phyloP scores from a whole-genome alignment of 495 filamentous ascomycete genomes.

The Daldinia concentrica region DNA sequence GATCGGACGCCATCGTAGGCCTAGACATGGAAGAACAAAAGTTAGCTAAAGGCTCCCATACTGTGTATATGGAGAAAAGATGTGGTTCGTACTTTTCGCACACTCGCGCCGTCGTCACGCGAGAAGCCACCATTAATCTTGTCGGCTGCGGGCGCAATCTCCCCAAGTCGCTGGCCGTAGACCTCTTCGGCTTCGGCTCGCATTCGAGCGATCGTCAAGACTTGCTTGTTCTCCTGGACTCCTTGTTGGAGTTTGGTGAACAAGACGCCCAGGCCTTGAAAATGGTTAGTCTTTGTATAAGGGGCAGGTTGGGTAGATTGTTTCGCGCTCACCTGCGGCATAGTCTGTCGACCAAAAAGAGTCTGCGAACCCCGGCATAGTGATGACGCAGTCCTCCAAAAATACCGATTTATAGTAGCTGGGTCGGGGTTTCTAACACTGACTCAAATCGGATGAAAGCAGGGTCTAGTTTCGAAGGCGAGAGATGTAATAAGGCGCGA shows the following conservation, averaged over 20 bases:
- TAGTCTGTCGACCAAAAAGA: slow-evolving; percentile 97
- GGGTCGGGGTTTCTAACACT: neutral
- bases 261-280: slow-evolving; percentile 85
- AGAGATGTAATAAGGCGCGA: slow-evolving; percentile 13
- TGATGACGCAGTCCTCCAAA: slow-evolving; percentile 39
- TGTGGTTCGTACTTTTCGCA: slow-evolving; percentile 76
- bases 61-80: slow-evolving; percentile 11
- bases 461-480: neutral
- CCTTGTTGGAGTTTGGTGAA: slow-evolving; percentile 98
- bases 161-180: slow-evolving; percentile 81
- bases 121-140: slow-evolving; percentile 84
- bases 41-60: slow-evolving; percentile 29
- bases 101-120: slow-evolving; percentile 95
- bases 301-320: slow-evolving; percentile 8
- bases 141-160: slow-evolving; percentile 85
- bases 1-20: slow-evolving; percentile 94
- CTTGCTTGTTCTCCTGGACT: slow-evolving; percentile 91
- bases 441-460: slow-evolving; percentile 14
- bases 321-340: slow-evolving; percentile 71
- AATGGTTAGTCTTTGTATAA: slow-evolving; percentile 17
- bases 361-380: slow-evolving; percentile 88
- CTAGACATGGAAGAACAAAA: slow-evolving; percentile 53
- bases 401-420: slow-evolving; percentile 8
- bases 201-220: slow-evolving; percentile 89
- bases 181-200: slow-evolving; percentile 94